Evolutionary conservation across 2,329 filamentous ascomycete species (phyloP).

Genomic region (Pseudopyrenochaeta lycopersici): DNA sequence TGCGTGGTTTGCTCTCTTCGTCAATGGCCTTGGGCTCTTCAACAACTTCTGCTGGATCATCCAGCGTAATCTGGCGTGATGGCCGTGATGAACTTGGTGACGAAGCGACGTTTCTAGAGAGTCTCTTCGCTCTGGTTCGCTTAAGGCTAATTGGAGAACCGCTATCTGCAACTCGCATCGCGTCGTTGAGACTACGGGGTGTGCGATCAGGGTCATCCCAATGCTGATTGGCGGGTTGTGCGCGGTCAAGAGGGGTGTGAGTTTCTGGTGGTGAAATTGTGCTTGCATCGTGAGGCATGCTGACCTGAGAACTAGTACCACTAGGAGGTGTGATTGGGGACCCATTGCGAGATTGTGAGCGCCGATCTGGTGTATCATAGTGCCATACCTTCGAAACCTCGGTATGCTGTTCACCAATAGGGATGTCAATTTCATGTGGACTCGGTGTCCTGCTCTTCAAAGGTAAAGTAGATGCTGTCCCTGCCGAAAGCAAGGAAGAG

Average conservation of each 20-base stretch:
- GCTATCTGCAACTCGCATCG: constrained; percentile 40
- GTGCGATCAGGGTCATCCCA: constrained; percentile 38
- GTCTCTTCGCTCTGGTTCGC: constrained; percentile 51
- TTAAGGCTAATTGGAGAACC: constrained; percentile 45
- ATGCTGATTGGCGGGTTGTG: constrained; percentile 18
- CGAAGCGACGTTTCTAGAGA: constrained; percentile 40
- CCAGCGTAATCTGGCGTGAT: constrained; percentile 47
- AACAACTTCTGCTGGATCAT: constrained; percentile 37
- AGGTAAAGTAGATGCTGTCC: constrained; percentile 42
- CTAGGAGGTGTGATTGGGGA: constrained; percentile 49
- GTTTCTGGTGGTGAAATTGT: constrained; percentile 23
- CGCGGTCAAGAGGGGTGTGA: constrained; percentile 25
- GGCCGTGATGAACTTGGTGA: constrained; percentile 39
- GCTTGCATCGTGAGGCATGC: constrained; percentile 20
- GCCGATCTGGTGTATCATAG: constrained; percentile 45
- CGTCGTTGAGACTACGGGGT: constrained; percentile 48
- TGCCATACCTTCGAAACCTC: constrained; percentile 58
- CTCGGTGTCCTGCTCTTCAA: constrained; percentile 56
- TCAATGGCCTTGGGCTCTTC: constrained; percentile 16
- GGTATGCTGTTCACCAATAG: constrained; percentile 66
- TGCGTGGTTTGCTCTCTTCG: constrained; percentile 33
- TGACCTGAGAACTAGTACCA: constrained; percentile 46
- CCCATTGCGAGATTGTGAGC: constrained; percentile 35
- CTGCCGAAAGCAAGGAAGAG: constrained; percentile 56
- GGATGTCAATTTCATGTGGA: constrained; percentile 66